A percentile compares a stretch with the other conserved stretches of the same genome.
Conservation (phyloP, 163 green algal species). For the Smithsoniella earleae region DNA sequence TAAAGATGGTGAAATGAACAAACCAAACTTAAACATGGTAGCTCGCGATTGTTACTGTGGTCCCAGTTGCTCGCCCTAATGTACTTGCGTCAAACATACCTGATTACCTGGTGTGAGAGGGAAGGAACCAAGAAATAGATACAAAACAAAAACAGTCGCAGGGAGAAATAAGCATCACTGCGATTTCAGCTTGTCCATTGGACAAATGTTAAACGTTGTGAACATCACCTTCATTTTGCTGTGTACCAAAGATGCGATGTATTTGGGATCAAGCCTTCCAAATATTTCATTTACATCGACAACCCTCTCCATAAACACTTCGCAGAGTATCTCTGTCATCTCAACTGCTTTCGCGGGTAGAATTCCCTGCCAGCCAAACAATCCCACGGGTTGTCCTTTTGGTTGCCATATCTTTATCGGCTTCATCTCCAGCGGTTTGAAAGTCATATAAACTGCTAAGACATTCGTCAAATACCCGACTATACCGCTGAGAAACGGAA, state of each 20-base stretch:
- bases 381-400: conserved; percentile 36
- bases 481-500: conserved; percentile 39
- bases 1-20: too few species aligned
- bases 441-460: conserved; percentile 47
- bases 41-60: too few species aligned
- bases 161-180: neutral
- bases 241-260: conserved; percentile 33
- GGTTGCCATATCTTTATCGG: conserved; percentile 38
- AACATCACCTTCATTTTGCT: conserved; percentile 4
- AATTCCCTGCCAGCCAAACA: conserved; percentile 50
- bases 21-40: too few species aligned
- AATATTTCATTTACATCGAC: conserved; percentile 44
- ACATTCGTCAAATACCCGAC: conserved; percentile 46
- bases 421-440: conserved; percentile 44
- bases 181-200: neutral
- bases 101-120: too few species aligned
- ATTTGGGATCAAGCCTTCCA: conserved; percentile 34
- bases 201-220: conserved; percentile 17
- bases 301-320: conserved; percentile 41
- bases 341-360: conserved; percentile 43
- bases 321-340: conserved; percentile 39
- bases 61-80: too few species aligned
- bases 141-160: too few species aligned
- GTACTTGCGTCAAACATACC: too few species aligned
- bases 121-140: too few species aligned